Evolutionary conservation across 495 filamentous ascomycete species (phyloP).

Genomic region (Hypoxylon crocopeplum): DNA sequence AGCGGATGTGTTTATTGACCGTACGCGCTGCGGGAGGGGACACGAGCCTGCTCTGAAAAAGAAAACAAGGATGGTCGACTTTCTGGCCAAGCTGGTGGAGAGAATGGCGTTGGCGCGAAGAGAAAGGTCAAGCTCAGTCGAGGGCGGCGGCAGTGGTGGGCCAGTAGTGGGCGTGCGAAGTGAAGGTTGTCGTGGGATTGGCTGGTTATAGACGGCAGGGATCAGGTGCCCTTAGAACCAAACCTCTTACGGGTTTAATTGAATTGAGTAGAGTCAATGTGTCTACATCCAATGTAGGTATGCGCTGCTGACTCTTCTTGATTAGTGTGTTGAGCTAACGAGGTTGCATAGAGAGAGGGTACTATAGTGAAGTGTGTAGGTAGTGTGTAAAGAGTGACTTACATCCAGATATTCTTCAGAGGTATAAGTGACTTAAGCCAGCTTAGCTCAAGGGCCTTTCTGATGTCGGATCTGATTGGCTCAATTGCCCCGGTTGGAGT

Average conservation of each 20-base stretch:
- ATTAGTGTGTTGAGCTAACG: slow-evolving; percentile 15
- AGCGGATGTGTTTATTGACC: slow-evolving; percentile 23
- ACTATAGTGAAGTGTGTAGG: neutral
- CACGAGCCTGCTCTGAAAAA: slow-evolving; percentile 2
- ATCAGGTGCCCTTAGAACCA: slow-evolving; percentile 36
- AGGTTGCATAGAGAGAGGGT: neutral
- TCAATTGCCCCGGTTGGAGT: slow-evolving; percentile 9
- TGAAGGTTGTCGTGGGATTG: slow-evolving; percentile 30
- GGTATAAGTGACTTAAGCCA: slow-evolving; percentile 34
- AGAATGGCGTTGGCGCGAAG: slow-evolving; percentile 21
- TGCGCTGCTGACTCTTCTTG: slow-evolving; percentile 19
- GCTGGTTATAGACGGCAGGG: slow-evolving; percentile 25
- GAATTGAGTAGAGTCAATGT: neutral
- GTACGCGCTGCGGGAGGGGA: slow-evolving; percentile 26
- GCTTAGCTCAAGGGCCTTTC: slow-evolving; percentile 18
- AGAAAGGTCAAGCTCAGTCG: slow-evolving; percentile 24
- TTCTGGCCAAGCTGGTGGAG: slow-evolving; percentile 23
- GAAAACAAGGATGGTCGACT: slow-evolving; percentile 26
- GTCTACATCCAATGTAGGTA: neutral
- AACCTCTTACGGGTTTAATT: slow-evolving; percentile 29
- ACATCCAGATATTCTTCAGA: neutral
- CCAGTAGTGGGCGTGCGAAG: slow-evolving; percentile 32
- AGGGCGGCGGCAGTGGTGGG: slow-evolving; percentile 35
- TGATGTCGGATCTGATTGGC: slow-evolving; percentile 22
- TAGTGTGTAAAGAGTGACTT: neutral